phyloP scores from a whole-genome alignment of 2,329 filamentous ascomycete species.

The Aspergillus ibericus region DNA sequence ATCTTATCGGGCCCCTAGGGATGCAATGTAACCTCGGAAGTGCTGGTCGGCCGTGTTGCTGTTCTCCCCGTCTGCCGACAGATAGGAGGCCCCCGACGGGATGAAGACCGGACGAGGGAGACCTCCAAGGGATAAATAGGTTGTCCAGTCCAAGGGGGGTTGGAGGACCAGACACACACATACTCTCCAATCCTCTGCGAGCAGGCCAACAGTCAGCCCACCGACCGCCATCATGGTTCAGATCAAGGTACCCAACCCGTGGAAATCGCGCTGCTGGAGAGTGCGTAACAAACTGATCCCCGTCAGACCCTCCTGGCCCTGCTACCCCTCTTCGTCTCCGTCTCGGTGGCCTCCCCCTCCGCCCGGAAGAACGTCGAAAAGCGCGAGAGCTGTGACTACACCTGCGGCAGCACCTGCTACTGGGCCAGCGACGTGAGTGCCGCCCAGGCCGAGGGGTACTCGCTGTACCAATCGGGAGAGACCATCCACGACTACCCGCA shows the following conservation, averaged over 20 bases:
- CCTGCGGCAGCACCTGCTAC: slow-evolving; percentile 58
- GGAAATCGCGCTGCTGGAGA: too few relatives aligned
- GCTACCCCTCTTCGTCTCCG: slow-evolving; percentile 23
- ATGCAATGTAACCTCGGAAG: slow-evolving; percentile 9
- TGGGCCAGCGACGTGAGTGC: slow-evolving; percentile 49
- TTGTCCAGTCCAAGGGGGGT: not conserved
- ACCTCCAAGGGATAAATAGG: not conserved
- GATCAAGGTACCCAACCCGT: not conserved
- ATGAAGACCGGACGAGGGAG: not conserved
- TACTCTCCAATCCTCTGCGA: not conserved
- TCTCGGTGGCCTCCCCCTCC: slow-evolving; percentile 26
- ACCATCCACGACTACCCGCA: slow-evolving; percentile 56
- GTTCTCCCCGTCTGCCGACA: not conserved
- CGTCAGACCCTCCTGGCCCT: slow-evolving; percentile 12
- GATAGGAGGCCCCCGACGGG: not conserved
- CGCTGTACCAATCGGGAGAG: slow-evolving; percentile 46
- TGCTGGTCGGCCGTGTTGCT: not conserved
- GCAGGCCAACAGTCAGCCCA: not conserved
- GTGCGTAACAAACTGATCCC: not conserved
- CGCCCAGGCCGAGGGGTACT: slow-evolving; percentile 55
- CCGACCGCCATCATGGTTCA: not conserved
- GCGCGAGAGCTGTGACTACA: slow-evolving; percentile 48
- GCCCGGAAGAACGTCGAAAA: slow-evolving; percentile 28
- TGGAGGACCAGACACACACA: not conserved
- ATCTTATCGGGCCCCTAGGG: not conserved